phyloP scores from a whole-genome alignment of 768 basidiomycete species.

The Rubroboletus pulcherrimus region DNA sequence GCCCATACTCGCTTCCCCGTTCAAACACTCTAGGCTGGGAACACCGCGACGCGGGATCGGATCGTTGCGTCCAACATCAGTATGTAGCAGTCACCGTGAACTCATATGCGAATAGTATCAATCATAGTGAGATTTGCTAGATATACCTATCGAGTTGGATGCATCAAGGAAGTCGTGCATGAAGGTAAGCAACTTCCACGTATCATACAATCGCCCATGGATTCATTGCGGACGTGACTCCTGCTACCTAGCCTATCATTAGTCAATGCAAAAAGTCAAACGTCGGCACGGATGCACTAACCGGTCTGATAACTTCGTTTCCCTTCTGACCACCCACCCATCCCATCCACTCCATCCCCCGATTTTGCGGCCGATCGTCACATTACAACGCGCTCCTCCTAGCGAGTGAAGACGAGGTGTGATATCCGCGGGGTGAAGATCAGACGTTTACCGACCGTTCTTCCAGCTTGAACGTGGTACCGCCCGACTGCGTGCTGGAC shows the following conservation, averaged over 20 bases:
- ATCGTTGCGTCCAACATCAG: neutral
- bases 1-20: neutral
- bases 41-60: neutral
- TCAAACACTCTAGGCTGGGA: neutral
- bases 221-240: neutral
- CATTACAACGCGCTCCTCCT: constrained; percentile 12
- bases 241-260: neutral
- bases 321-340: constrained; percentile 34
- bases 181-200: neutral
- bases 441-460: constrained; percentile 17
- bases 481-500: constrained; percentile 27
- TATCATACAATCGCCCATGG: constrained; percentile 5
- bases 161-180: neutral
- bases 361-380: constrained; percentile 14
- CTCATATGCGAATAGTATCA: neutral
- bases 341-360: constrained; percentile 51
- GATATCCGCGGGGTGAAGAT: neutral
- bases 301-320: neutral
- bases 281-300: neutral
- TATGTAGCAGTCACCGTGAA: neutral
- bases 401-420: too few species aligned
- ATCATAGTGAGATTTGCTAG: neutral
- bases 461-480: constrained; percentile 67
- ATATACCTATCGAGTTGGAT: neutral
- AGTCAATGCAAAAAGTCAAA: neutral